These are phyloP conservation scores for Nitzschia inconspicua DNA, from an alignment of 108 stramenopile species.

Conservation along the genomic window DNA sequence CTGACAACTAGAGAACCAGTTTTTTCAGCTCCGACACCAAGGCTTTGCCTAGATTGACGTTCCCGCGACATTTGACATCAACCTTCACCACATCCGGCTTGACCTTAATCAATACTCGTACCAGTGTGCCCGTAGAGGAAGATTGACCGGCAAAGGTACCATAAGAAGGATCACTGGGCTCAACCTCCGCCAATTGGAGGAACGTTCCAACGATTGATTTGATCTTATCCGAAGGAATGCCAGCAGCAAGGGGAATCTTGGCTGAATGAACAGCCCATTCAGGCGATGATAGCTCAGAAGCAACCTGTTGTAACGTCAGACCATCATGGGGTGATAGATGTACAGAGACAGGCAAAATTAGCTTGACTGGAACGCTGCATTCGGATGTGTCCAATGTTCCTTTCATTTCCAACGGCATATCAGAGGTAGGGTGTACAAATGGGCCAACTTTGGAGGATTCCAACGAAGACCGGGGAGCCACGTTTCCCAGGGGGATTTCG, in stretches of 20 bases:
- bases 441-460: conserved; percentile 36
- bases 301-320: conserved; percentile 34
- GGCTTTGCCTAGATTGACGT: conserved; percentile 28
- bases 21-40: conserved; percentile 43
- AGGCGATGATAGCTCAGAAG: conserved; percentile 23
- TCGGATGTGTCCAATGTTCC: conserved; percentile 23
- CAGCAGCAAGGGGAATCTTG: conserved; percentile 17
- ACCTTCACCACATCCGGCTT: conserved; percentile 37
- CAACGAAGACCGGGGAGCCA: conserved; percentile 11
- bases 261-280: conserved; percentile 28
- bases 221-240: conserved; percentile 1
- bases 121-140: conserved; percentile 11
- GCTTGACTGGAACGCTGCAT: conserved; percentile 33
- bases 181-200: conserved; percentile 26
- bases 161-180: conserved; percentile 21
- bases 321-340: conserved; percentile 28
- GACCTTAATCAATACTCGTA: conserved; percentile 43
- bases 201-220: conserved; percentile 23
- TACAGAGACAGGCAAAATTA: conserved; percentile 28
- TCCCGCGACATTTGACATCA: conserved; percentile 40
- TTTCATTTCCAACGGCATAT: conserved; percentile 30
- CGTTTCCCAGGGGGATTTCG: conserved; percentile 25
- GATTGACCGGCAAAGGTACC: conserved; percentile 41
- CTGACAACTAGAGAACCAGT: conserved; percentile 20
- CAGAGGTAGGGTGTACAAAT: conserved; percentile 8